Evolutionary conservation across 192 early-diverging fungal species (phyloP).

Genomic region (Backusella parvicylindrica): DNA sequence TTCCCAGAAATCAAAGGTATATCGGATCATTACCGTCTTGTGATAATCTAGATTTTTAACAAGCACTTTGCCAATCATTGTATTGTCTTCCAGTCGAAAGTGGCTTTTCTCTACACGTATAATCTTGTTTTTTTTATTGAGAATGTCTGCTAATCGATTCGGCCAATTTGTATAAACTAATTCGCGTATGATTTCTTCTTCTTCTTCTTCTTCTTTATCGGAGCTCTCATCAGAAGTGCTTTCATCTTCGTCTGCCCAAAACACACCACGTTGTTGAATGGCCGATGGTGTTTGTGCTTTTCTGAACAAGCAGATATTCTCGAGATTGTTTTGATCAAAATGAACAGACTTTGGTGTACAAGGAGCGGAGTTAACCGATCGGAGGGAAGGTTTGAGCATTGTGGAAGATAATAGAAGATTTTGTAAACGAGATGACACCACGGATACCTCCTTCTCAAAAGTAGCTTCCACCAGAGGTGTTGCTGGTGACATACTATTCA

Average conservation of each 20-base stretch:
- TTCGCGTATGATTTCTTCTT: neutral
- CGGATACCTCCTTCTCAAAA: neutral
- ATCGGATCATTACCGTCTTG: constrained; percentile 73
- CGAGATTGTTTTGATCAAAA: constrained; percentile 58
- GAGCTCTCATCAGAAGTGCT: too few relatives aligned
- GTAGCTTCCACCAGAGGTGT: neutral
- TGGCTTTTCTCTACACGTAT: neutral
- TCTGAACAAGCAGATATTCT: constrained; percentile 67
- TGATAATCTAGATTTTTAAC: constrained; percentile 86
- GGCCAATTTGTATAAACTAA: neutral
- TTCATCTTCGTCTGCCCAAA: constrained; percentile 21
- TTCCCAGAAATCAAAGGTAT: constrained; percentile 81
- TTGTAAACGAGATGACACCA: neutral
- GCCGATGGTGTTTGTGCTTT: constrained; percentile 62
- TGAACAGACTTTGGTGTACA: constrained; percentile 60
- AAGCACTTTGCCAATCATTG: constrained; percentile 54
- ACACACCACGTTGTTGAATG: constrained; percentile 39
- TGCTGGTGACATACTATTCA: neutral
- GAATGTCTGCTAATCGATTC: constrained; percentile 1
- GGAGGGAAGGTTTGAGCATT: constrained; percentile 19
- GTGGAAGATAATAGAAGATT: neutral
- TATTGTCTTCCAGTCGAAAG: neutral
- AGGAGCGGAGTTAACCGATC: constrained; percentile 33
- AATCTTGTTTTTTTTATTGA: constrained; percentile 7
- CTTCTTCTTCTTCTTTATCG: neutral